Conservation (phyloP, 768 basidiomycete genomes). For the Asterophora lycoperdoides region DNA sequence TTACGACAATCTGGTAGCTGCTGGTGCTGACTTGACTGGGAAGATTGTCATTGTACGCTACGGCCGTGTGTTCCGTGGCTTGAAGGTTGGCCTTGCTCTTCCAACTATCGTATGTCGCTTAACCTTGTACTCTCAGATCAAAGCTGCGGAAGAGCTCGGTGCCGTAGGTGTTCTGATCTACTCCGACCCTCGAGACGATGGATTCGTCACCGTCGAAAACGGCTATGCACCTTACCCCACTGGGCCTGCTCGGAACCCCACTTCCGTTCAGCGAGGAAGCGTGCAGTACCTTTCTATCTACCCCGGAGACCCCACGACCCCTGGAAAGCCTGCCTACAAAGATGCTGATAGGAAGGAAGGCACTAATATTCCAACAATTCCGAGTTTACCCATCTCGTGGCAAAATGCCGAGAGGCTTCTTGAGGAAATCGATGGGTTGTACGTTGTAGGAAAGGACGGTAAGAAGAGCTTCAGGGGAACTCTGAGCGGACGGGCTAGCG, state of each 20-base stretch:
- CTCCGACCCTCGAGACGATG: slow-evolving; percentile 84
- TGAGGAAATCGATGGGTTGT: slow-evolving; percentile 44
- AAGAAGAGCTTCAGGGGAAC: slow-evolving; percentile 31
- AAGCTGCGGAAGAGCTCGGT: slow-evolving; percentile 80
- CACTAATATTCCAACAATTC: slow-evolving; percentile 66
- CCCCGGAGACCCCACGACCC: slow-evolving; percentile 81
- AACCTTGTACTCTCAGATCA: slow-evolving; percentile 43
- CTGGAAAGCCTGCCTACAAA: slow-evolving; percentile 82
- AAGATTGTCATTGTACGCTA: slow-evolving; percentile 80
- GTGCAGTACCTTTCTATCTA: slow-evolving; percentile 67
- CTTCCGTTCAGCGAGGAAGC: slow-evolving; percentile 81
- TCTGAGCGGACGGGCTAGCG: slow-evolving; percentile 40
- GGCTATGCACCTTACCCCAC: slow-evolving; percentile 76
- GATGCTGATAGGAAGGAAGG: slow-evolving; percentile 62
- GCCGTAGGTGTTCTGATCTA: slow-evolving; percentile 79
- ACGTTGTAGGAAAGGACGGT: slow-evolving; percentile 23
- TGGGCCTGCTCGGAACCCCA: slow-evolving; percentile 85
- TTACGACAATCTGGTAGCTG: slow-evolving; percentile 48
- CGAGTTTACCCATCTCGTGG: slow-evolving; percentile 90
- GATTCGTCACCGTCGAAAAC: slow-evolving; percentile 68
- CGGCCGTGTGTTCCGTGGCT: slow-evolving; percentile 72
- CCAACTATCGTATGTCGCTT: slow-evolving; percentile 15
- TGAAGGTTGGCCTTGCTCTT: slow-evolving; percentile 52
- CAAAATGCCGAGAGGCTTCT: slow-evolving; percentile 71
- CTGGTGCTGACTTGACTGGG: slow-evolving; percentile 70